Evolutionary conservation across 345 rosid species (phyloP).

Genomic region (Acer negundo): DNA sequence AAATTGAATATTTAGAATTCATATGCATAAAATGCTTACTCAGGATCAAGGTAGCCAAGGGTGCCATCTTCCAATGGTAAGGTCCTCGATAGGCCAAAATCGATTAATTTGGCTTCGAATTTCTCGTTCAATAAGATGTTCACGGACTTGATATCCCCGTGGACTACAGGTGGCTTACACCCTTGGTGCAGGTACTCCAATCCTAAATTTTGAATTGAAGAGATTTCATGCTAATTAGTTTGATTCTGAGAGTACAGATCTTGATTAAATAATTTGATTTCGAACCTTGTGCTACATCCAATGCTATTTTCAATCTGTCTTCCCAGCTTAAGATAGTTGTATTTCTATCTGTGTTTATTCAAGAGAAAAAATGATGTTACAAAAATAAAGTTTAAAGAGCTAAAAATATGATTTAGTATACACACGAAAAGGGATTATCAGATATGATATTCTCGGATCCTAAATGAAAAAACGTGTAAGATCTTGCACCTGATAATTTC

Average conservation of each 20-base stretch:
- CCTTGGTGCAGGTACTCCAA: constrained; percentile 30
- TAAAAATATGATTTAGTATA: background rate
- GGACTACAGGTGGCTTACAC: constrained; percentile 10
- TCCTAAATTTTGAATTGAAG: constrained; percentile 22
- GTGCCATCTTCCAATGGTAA: constrained; percentile 44
- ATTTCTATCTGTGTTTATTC: background rate
- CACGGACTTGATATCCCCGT: constrained; percentile 37
- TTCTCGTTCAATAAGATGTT: constrained; percentile 39
- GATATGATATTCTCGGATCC: too few relatives aligned
- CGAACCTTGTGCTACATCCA: constrained; percentile 41
- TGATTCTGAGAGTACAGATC: background rate
- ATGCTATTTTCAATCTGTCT: constrained; percentile 37
- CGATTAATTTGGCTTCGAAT: constrained; percentile 25
- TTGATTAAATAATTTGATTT: background rate
- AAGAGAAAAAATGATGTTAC: background rate
- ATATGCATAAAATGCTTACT: background rate
- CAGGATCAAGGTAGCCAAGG: constrained; percentile 42
- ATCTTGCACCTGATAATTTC: constrained; percentile 38
- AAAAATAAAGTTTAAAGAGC: background rate
- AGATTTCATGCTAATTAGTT: background rate
- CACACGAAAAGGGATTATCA: too few relatives aligned
- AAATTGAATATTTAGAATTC: background rate
- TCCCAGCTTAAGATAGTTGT: constrained; percentile 21
- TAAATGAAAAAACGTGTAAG: constrained; percentile 33
- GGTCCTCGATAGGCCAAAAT: constrained; percentile 35